Conservation (phyloP, 768 basidiomycete genomes). For the Dacryopinax primogenitus region DNA sequence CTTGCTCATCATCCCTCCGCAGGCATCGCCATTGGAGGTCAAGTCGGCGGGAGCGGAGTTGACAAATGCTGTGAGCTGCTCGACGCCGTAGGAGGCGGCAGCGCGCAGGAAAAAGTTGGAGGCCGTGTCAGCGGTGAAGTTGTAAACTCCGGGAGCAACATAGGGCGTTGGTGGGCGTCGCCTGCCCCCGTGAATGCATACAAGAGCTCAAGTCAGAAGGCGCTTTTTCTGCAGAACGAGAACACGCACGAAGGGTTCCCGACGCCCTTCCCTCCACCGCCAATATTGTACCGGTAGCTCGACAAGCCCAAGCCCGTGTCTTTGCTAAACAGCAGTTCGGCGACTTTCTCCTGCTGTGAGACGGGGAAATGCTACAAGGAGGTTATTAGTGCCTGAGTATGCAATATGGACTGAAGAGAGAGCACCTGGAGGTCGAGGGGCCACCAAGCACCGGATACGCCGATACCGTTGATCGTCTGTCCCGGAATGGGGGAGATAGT, state of each 20-base stretch:
- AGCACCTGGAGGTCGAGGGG: conserved; percentile 28
- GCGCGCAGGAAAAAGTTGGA: conserved; percentile 33
- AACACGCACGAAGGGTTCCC: conserved; percentile 23
- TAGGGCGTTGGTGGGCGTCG: conserved; percentile 12
- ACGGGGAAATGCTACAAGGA: conserved; percentile 29
- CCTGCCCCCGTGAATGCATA: not conserved
- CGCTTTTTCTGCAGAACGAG: not conserved
- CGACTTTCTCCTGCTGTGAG: conserved; percentile 31
- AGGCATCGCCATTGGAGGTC: conserved; percentile 19
- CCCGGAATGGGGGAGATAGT: conserved; percentile 4
- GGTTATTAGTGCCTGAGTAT: not conserved
- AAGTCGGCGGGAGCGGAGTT: conserved; percentile 30
- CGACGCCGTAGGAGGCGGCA: conserved; percentile 30
- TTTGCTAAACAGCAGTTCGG: conserved; percentile 31
- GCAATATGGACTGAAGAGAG: not conserved
- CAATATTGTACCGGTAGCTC: conserved; percentile 35
- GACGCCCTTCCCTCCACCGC: conserved; percentile 34
- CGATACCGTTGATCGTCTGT: conserved; percentile 32
- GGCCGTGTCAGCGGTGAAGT: conserved; percentile 31
- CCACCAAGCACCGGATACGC: conserved; percentile 40
- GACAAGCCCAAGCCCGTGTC: conserved; percentile 31
- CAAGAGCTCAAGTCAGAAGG: not conserved
- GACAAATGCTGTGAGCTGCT: conserved; percentile 33
- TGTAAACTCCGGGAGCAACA: conserved; percentile 30
- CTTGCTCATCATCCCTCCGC: conserved; percentile 20